A percentile compares a stretch with the other conserved stretches of the same genome.
Evolutionary conservation across 2,329 filamentous ascomycete species (phyloP).

Genomic region (Calycina herbarum): DNA sequence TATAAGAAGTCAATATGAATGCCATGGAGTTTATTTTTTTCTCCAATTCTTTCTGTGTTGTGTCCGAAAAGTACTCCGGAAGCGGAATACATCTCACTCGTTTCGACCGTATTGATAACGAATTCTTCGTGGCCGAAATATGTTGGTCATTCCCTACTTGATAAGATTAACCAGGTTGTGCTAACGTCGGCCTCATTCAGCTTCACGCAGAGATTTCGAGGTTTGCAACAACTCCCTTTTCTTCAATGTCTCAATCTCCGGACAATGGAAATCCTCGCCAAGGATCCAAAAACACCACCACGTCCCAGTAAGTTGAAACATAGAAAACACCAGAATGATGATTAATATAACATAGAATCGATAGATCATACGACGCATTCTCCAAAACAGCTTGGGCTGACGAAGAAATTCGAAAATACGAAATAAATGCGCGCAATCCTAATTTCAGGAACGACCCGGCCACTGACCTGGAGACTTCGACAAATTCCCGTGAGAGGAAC

Average conservation of each 20-base stretch:
- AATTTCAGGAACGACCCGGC: neutral
- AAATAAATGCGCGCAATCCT: neutral
- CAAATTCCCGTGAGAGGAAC: neutral
- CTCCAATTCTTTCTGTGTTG: neutral
- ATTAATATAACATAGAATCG: neutral
- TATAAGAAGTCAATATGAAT: neutral
- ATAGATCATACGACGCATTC: neutral
- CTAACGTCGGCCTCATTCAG: neutral
- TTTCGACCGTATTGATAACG: neutral
- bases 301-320: neutral
- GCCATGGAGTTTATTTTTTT: neutral
- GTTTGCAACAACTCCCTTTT: neutral
- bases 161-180: neutral
- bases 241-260: conserved; percentile 5
- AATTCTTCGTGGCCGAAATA: neutral
- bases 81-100: neutral
- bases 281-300: neutral
- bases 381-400: neutral
- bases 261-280: neutral
- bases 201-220: neutral
- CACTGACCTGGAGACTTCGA: neutral
- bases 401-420: neutral
- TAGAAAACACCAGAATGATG: neutral
- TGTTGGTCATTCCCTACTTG: neutral
- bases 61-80: neutral